These are phyloP conservation scores for Suillus variegatus DNA, from an alignment of 768 basidiomycete species.

Conservation along the genomic window DNA sequence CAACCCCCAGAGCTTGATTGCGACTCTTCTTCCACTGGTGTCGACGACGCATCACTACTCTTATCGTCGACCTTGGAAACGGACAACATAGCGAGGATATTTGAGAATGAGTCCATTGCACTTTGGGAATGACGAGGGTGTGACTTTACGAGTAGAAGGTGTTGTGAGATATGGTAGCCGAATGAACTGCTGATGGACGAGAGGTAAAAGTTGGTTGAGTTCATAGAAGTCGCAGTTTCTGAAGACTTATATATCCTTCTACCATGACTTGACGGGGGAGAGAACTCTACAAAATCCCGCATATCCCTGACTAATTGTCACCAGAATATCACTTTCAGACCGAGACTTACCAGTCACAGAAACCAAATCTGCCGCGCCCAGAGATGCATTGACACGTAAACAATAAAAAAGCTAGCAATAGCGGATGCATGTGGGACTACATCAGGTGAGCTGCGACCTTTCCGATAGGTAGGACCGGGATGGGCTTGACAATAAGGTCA, in stretches of 20 bases:
- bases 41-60: neutral
- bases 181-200: neutral
- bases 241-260: neutral
- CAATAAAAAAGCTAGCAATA: neutral
- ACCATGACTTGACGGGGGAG: neutral
- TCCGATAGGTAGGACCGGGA: neutral
- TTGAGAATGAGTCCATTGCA: constrained; percentile 1
- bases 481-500: neutral
- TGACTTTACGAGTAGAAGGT: neutral
- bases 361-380: neutral
- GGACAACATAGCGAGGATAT: neutral
- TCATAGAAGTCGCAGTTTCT: neutral
- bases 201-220: neutral
- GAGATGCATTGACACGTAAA: neutral
- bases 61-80: neutral
- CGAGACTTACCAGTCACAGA: neutral
- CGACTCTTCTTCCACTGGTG: neutral
- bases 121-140: neutral
- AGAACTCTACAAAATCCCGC: neutral
- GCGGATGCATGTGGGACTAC: neutral
- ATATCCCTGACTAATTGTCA: neutral
- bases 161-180: neutral
- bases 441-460: neutral
- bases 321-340: neutral
- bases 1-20: neutral